Base-by-base conservation (phyloP, 106 monocot species). In the Dioscorea alata region DNA sequence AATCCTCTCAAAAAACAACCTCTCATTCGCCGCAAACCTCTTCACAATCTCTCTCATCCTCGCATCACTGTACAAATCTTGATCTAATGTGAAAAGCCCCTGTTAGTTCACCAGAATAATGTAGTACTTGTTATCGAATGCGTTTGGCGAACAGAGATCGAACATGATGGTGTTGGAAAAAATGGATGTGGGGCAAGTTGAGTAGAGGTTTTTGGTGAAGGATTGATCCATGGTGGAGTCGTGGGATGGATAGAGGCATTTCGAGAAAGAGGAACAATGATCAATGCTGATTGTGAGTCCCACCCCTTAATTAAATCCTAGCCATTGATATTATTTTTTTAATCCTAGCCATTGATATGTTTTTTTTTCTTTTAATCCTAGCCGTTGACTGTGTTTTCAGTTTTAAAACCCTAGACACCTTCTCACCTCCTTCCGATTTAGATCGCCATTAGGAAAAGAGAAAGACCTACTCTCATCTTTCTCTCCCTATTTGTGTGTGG, bases 71-170 rank as follows among this genome's bases (percentile, higher is more conserved):
- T 75, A 78, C 59, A 88, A 65, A 24, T 74, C 80, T 69, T 84
- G 83, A 71, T 88, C 87, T 13, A 81, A 88, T 13, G 81, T 78
- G 77, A 87, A 81, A 20, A 88, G 59, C 13, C 87, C 87, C 35
- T 88, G 65, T n/a, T 78, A 49, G 83, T 81, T 81, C 65, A 83
- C 16, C 56, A 88, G 63, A 57, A 84, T 62, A 67, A 81, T n/a
- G n/a, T n/a, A 88, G 75, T 88, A 88, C 87, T 78, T 80, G 80
- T 88, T 84, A 72, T 88, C 81, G 75, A 88, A 88, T 7, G 12
- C 57, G 68, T 80, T 69, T 15, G 87, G 87, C 15, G 75, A 42
- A 9, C 84, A 60, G 67, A 81, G 65, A 57, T 83, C 75, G 49
- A 74, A 58, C n/a, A 75, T 59, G 19, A 75, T 83, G 64, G 74